A percentile compares a stretch with the other conserved stretches of the same genome.
Conservation (phyloP, 192 early-diverging fungal species). For the Blastocladiella britannica region DNA sequence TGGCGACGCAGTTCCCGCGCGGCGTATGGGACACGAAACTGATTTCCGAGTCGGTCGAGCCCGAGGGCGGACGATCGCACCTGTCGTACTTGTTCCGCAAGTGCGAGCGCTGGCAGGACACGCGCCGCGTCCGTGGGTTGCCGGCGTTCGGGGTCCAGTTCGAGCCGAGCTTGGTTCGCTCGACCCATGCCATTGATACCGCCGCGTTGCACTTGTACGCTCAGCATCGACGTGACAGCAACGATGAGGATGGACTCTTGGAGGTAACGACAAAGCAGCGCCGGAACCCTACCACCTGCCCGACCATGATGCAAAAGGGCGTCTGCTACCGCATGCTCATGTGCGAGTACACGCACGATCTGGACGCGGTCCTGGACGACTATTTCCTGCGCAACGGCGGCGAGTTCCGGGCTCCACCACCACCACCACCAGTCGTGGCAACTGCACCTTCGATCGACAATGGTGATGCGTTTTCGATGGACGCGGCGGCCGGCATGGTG, state of each 20-base stretch:
- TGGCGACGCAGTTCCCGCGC: conserved; percentile 60
- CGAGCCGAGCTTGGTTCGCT: no score
- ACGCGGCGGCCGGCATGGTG: no score
- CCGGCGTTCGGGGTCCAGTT: not conserved
- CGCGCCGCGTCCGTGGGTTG: not conserved
- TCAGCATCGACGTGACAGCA: no score
- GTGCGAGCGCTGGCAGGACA: conserved; percentile 13
- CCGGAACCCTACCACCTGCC: not conserved
- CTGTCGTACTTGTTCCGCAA: conserved; percentile 47
- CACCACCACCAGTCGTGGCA: no score
- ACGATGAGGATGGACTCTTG: not conserved
- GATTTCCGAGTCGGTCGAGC: conserved; percentile 41
- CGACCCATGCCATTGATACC: no score
- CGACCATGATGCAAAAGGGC: conserved; percentile 28
- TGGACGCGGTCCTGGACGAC: conserved; percentile 68
- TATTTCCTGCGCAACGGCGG: conserved; percentile 8
- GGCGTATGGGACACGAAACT: conserved; percentile 91
- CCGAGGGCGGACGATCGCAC: conserved; percentile 40
- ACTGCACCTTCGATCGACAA: no score
- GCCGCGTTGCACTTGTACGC: no score
- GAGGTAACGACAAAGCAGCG: not conserved
- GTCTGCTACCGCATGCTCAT: conserved; percentile 56
- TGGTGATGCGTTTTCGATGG: no score
- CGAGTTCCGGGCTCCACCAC: no score
- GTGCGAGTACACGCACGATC: conserved; percentile 60